Conservation (phyloP, 1,284 basidiomycete species). For the Cutaneotrichosporon spelunceum region DNA sequence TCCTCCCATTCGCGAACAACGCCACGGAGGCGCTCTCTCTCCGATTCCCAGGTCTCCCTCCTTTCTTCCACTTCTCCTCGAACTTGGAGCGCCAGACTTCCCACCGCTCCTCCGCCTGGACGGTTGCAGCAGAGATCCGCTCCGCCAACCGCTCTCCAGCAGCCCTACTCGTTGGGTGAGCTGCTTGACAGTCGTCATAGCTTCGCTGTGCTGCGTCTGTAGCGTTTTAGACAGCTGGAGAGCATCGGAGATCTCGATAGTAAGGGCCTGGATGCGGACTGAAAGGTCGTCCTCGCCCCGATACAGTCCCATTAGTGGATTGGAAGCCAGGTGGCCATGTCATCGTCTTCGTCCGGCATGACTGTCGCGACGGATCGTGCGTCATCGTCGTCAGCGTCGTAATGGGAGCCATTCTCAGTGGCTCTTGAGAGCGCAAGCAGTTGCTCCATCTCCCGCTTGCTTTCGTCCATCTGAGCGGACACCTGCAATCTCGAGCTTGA, state of each 20-base stretch:
- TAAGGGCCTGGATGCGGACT: constrained; percentile 66
- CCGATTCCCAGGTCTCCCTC: constrained; percentile 78
- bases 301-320: constrained; percentile 30
- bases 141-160: constrained; percentile 55
- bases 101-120: constrained; percentile 69
- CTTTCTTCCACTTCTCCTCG: constrained; percentile 72
- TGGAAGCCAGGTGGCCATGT: constrained; percentile 2
- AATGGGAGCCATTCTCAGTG: constrained; percentile 21
- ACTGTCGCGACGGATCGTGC: constrained; percentile 45
- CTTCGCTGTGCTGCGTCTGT: constrained; percentile 72
- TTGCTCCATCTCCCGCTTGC: constrained; percentile 48
- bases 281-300: constrained; percentile 59
- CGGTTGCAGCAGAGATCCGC: constrained; percentile 54
- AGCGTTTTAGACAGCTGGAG: constrained; percentile 69
- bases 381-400: constrained; percentile 55
- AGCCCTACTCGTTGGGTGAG: constrained; percentile 61
- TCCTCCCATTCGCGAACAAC: constrained; percentile 82
- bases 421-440: constrained; percentile 35
- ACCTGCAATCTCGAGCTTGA: constrained; percentile 73
- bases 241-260: constrained; percentile 72
- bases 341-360: constrained; percentile 44
- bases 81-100: constrained; percentile 56
- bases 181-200: constrained; percentile 70
- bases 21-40: constrained; percentile 69
- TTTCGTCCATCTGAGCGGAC: constrained; percentile 68